These are phyloP conservation scores for Dactylellina parvicollis DNA, from an alignment of 2,329 filamentous ascomycete species.

Conservation along the genomic window DNA sequence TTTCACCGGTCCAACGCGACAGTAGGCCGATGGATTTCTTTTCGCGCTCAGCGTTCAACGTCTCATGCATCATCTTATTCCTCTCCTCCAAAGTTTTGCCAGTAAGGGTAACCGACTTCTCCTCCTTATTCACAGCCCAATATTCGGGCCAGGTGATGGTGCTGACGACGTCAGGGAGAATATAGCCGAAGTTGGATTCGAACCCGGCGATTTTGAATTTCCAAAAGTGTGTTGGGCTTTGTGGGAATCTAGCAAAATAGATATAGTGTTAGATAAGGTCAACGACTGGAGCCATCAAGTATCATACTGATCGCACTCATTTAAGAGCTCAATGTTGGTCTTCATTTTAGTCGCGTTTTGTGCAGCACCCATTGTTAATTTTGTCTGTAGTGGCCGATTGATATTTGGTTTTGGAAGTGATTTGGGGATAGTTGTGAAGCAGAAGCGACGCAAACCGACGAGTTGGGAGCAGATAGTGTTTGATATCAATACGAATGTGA, in stretches of 20 bases:
- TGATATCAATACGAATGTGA: too few species aligned
- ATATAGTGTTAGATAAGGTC: too few species aligned
- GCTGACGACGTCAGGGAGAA: not conserved
- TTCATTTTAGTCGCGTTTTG: not conserved
- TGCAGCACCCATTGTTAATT: not conserved
- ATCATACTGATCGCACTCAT: not conserved
- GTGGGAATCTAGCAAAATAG: not conserved
- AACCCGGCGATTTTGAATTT: not conserved
- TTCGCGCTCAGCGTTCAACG: not conserved
- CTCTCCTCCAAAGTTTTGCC: not conserved
- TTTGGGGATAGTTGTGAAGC: not conserved
- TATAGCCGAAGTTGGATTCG: not conserved
- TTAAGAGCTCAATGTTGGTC: not conserved
- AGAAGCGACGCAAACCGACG: not conserved
- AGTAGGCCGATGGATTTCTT: not conserved
- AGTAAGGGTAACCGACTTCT: not conserved
- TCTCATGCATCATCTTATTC: not conserved
- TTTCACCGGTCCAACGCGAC: not conserved
- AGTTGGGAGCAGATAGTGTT: too few species aligned
- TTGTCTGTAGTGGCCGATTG: not conserved
- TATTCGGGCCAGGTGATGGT: not conserved
- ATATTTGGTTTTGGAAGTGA: not conserved
- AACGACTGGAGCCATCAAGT: too few species aligned
- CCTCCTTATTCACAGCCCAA: not conserved
- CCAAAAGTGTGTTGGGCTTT: not conserved